Evolutionary conservation across 805 yeast species (phyloP).

Genomic region (Lachancea sp.): DNA sequence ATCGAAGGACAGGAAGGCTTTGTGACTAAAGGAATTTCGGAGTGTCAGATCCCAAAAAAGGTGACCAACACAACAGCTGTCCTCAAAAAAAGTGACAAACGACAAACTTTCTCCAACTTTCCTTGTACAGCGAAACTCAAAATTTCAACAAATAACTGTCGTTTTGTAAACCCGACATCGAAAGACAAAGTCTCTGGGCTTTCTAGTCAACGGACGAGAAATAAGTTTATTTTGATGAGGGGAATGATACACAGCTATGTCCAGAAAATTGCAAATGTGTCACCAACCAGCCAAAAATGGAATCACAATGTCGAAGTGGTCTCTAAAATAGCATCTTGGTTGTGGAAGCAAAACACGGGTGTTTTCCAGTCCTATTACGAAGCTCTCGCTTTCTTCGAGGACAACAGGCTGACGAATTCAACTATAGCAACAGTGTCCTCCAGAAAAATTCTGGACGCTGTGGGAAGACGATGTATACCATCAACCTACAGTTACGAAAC

Average conservation of each 20-base stretch:
- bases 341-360: conserved; percentile 2
- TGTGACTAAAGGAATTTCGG: conserved; percentile 8
- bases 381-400: conserved; percentile 1
- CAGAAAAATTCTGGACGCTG: conserved; percentile 5
- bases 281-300: background rate
- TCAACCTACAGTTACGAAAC: conserved; percentile 11
- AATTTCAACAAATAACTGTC: background rate
- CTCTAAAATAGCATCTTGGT: conserved; percentile 1
- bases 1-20: too few species aligned
- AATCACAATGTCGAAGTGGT: background rate
- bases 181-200: background rate
- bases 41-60: conserved; percentile 9
- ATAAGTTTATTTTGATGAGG: conserved; percentile 15
- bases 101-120: background rate
- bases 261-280: background rate
- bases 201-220: conserved; percentile 7
- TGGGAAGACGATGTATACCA: conserved; percentile 9
- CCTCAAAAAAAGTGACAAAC: too few species aligned
- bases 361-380: background rate
- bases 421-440: background rate
- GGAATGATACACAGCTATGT: conserved; percentile 10
- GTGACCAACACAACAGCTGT: too few species aligned
- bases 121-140: background rate
- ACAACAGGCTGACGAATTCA: background rate
- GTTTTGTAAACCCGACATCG: background rate